Percentiles rank a stretch among this genome's conserved stretches.
These are phyloP conservation scores for Ganoderma leucocontextum DNA, from an alignment of 1,284 basidiomycete species.

Conservation along the genomic window DNA sequence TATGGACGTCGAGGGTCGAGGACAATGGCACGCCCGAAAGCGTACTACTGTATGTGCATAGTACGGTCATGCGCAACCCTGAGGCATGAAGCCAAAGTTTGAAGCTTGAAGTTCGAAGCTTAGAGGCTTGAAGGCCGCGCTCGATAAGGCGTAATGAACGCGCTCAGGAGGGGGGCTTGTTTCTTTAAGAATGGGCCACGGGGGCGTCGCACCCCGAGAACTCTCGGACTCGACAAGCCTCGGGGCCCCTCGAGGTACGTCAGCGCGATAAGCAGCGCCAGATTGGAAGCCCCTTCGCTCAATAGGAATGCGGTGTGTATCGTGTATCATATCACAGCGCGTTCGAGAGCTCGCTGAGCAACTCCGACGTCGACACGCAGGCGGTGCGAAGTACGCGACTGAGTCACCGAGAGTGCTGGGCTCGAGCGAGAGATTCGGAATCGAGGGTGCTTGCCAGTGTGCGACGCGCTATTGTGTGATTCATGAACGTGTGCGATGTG, in stretches of 20 bases:
- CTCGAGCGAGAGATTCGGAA: conserved; percentile 3
- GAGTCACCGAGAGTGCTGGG: not conserved
- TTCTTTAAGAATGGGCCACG: not conserved
- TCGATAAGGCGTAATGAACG: conserved; percentile 8
- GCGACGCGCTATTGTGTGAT: conserved; percentile 1
- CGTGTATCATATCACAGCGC: not conserved
- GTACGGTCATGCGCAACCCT: not conserved
- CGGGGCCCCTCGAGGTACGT: not conserved
- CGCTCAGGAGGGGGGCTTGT: not conserved
- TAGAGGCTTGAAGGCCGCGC: not conserved
- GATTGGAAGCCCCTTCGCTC: conserved; percentile 1
- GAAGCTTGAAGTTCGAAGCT: not conserved
- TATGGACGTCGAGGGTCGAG: not conserved
- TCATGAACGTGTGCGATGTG: conserved; percentile 2
- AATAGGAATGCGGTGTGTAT: not conserved
- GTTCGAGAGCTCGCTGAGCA: not conserved
- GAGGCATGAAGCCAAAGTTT: not conserved
- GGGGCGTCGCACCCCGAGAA: conserved; percentile 3
- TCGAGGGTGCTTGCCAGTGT: conserved; percentile 13
- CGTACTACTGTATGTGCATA: not conserved
- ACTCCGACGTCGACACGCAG: not conserved
- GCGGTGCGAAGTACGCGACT: not conserved
- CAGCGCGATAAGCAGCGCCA: conserved; percentile 18
- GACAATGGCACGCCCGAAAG: not conserved
- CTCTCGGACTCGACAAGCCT: conserved; percentile 1